phyloP scores from a whole-genome alignment of 129 eudicot genomes.

The Centella asiatica region DNA sequence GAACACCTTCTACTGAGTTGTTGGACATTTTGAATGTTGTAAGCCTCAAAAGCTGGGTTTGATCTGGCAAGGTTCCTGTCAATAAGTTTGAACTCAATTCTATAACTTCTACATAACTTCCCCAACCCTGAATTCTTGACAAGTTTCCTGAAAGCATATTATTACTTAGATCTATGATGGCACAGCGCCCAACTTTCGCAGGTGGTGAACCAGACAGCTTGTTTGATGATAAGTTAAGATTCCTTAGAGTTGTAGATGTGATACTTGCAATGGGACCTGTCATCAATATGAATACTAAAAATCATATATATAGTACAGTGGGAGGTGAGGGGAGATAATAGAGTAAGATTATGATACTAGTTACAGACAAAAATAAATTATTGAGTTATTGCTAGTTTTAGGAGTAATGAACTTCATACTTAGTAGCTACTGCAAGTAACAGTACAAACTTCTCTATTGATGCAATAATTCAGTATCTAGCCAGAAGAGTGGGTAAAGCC shows the following conservation, averaged over 20 bases:
- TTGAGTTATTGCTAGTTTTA: no score
- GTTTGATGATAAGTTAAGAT: conserved; percentile 66
- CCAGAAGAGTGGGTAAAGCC: background rate
- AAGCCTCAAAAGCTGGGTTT: conserved; percentile 76
- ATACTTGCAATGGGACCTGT: conserved; percentile 69
- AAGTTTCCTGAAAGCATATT: conserved; percentile 63
- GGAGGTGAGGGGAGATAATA: background rate
- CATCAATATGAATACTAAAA: conserved; percentile 7
- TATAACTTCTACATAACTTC: conserved; percentile 66
- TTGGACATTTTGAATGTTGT: conserved; percentile 50
- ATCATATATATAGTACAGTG: background rate
- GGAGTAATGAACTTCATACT: no score
- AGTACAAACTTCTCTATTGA: no score
- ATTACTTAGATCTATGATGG: conserved; percentile 60
- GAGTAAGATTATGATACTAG: background rate
- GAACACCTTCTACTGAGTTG: conserved; percentile 60
- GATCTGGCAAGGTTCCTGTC: conserved; percentile 46
- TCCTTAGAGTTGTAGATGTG: conserved; percentile 50
- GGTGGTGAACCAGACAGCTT: conserved; percentile 71
- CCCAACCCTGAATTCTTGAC: conserved; percentile 65
- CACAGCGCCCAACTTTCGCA: conserved; percentile 50
- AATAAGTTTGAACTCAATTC: conserved; percentile 57
- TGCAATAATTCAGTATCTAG: background rate
- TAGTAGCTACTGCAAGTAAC: no score
- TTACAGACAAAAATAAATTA: background rate